Percentiles rank a stretch among this genome's conserved stretches.
These are phyloP conservation scores for Jamesozyma jinghongensis DNA, from an alignment of 805 yeast genomes.

Conservation along the genomic window DNA sequence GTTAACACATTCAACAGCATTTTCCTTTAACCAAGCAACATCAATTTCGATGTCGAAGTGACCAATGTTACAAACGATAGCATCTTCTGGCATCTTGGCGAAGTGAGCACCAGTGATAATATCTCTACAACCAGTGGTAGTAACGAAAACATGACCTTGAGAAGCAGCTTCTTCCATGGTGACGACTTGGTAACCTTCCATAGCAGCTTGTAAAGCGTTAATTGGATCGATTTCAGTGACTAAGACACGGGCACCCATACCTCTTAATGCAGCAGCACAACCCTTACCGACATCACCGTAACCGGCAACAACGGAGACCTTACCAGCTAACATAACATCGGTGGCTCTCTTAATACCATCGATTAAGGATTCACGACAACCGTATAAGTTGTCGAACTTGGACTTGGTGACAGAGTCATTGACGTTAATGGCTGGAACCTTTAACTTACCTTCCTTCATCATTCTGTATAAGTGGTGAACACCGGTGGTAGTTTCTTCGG, in stretches of 20 bases:
- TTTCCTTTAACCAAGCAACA: conserved; percentile 96
- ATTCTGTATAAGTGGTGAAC: conserved; percentile 97
- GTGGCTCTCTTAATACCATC: conserved; percentile 99
- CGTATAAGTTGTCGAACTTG: conserved; percentile 98
- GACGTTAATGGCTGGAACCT: conserved; percentile 99
- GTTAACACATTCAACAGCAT: conserved; percentile 89
- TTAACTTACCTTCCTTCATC: conserved; percentile 78
- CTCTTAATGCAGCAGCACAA: conserved; percentile 97
- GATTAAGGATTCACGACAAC: conserved; percentile 96
- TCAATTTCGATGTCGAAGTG: conserved; percentile 99
- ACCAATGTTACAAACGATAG: conserved; percentile 99
- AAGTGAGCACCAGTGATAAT: conserved; percentile 87
- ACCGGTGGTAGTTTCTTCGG: conserved; percentile 99
- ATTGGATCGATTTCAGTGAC: conserved; percentile 98
- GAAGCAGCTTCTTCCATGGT: conserved; percentile 91
- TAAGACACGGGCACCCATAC: conserved; percentile 98
- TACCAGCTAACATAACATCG: conserved; percentile 99
- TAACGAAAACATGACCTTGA: conserved; percentile 93
- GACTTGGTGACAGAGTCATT: conserved; percentile 99
- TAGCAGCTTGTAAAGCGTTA: conserved; percentile 99
- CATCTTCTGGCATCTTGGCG: conserved; percentile 93
- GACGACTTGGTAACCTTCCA: conserved; percentile 94
- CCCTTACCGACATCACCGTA: conserved; percentile 99
- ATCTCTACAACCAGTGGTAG: conserved; percentile 99
- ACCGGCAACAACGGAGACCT: conserved; percentile 98